These are phyloP conservation scores for Xylaria curta DNA, from an alignment of 495 filamentous ascomycete species.

Conservation along the genomic window DNA sequence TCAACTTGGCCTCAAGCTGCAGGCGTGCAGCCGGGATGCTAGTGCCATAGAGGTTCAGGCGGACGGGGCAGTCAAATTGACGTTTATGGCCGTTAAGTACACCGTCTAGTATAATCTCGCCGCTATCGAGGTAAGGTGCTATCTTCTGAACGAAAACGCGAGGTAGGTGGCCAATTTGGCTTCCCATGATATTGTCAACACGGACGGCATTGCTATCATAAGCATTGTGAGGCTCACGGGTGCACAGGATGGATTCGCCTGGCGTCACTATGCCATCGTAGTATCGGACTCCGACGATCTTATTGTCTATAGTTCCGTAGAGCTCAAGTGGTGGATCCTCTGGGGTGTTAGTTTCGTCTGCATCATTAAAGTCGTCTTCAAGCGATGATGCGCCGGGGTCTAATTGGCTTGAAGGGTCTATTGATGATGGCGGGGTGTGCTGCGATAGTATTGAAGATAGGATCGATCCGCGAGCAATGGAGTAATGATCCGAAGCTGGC, in stretches of 20 bases:
- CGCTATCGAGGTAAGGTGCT: slow-evolving; percentile 67
- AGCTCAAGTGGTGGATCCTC: slow-evolving; percentile 43
- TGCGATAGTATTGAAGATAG: slow-evolving; percentile 1
- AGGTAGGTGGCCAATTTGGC: slow-evolving; percentile 84
- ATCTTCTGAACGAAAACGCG: slow-evolving; percentile 69
- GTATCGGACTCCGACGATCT: slow-evolving; percentile 82
- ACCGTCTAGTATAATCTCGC: slow-evolving; percentile 68
- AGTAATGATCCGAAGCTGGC: background rate
- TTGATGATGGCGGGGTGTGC: slow-evolving; percentile 13
- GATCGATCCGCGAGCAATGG: background rate
- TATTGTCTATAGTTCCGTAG: slow-evolving; percentile 63
- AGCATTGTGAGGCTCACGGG: slow-evolving; percentile 72
- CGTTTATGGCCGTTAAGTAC: slow-evolving; percentile 67
- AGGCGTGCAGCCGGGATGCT: slow-evolving; percentile 56
- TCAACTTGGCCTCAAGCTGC: slow-evolving; percentile 65
- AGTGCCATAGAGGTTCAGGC: slow-evolving; percentile 71
- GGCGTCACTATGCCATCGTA: slow-evolving; percentile 74
- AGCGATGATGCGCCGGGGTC: background rate
- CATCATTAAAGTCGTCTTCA: slow-evolving; percentile 7
- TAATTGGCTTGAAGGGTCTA: slow-evolving; percentile 27
- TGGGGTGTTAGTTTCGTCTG: slow-evolving; percentile 3
- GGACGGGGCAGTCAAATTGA: slow-evolving; percentile 72
- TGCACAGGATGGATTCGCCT: slow-evolving; percentile 74
- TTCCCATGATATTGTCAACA: slow-evolving; percentile 77
- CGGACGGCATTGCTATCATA: slow-evolving; percentile 83